A percentile compares a stretch with the other conserved stretches of the same genome.
Conservation (phyloP, 1,284 basidiomycete genomes). For the Vanrija pseudolonga region DNA sequence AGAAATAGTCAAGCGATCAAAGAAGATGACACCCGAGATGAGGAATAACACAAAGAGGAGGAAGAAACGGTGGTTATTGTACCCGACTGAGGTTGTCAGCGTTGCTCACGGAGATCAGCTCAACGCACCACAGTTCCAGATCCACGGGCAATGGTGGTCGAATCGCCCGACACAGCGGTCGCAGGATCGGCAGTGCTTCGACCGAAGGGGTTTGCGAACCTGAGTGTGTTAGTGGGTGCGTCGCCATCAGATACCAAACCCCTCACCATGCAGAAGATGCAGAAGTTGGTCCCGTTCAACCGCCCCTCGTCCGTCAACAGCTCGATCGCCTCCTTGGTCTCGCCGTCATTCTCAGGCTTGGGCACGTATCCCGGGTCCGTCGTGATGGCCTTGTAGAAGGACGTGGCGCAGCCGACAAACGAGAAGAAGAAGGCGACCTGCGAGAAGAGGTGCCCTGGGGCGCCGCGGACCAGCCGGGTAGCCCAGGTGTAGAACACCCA, state of each 20-base stretch:
- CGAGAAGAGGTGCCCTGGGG: conserved; percentile 56
- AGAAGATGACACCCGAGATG: conserved; percentile 72
- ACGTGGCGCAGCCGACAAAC: conserved; percentile 72
- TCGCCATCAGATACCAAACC: neutral
- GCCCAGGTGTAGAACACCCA: conserved; percentile 85
- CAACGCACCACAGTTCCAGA: conserved; percentile 90
- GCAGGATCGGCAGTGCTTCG: conserved; percentile 92
- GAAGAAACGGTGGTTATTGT: conserved; percentile 92
- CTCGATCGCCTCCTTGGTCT: conserved; percentile 82
- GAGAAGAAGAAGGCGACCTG: conserved; percentile 72
- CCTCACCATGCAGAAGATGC: conserved; percentile 77
- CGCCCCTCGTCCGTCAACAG: conserved; percentile 80
- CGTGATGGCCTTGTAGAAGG: conserved; percentile 83
- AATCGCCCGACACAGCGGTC: conserved; percentile 83
- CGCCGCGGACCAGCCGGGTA: conserved; percentile 47
- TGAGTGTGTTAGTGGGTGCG: conserved; percentile 49
- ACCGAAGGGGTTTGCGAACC: conserved; percentile 79
- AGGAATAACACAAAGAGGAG: conserved; percentile 81
- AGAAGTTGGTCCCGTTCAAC: conserved; percentile 93
- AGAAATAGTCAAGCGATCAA: conserved; percentile 74
- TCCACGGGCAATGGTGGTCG: conserved; percentile 98
- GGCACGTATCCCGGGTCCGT: conserved; percentile 89
- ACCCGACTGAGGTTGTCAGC: conserved; percentile 62
- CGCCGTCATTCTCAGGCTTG: conserved; percentile 67
- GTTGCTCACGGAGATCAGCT: neutral